Evolutionary conservation across 2,329 filamentous ascomycete species (phyloP).

Genomic region (Albophoma yamanashiensis): DNA sequence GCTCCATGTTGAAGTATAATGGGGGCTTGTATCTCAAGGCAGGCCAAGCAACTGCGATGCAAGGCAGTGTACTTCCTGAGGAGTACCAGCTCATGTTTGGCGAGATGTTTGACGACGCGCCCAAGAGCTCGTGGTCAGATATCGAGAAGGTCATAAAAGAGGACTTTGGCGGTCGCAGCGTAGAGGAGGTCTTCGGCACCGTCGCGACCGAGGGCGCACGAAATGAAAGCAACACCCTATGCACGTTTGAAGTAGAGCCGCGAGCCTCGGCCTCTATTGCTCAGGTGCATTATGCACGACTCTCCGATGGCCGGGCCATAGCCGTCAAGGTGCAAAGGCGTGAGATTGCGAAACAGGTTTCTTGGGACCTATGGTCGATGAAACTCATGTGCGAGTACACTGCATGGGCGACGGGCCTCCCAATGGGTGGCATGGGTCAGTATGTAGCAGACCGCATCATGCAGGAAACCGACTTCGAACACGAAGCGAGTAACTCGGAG

Average conservation of each 20-base stretch:
- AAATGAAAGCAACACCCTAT: background rate
- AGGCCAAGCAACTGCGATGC: constrained; percentile 62
- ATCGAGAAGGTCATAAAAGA: constrained; percentile 52
- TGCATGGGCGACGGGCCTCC: constrained; percentile 42
- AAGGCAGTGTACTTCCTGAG: constrained; percentile 54
- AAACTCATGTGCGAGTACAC: constrained; percentile 28
- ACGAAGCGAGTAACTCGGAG: constrained; percentile 53
- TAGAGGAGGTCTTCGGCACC: constrained; percentile 51
- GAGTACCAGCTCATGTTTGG: constrained; percentile 61
- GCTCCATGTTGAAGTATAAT: constrained; percentile 51
- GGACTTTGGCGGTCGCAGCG: constrained; percentile 41
- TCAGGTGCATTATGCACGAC: constrained; percentile 57
- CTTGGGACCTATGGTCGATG: constrained; percentile 61
- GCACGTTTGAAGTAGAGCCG: background rate
- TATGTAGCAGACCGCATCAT: constrained; percentile 55
- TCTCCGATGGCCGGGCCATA: constrained; percentile 49
- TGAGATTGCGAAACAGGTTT: constrained; percentile 54
- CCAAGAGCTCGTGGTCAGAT: constrained; percentile 55
- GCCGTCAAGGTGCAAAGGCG: constrained; percentile 61
- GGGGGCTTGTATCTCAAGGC: constrained; percentile 62
- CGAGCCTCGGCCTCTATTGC: constrained; percentile 55
- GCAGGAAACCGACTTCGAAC: constrained; percentile 57
- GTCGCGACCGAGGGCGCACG: background rate
- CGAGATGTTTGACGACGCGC: constrained; percentile 60
- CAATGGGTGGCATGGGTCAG: constrained; percentile 54